Evolutionary conservation across 495 filamentous ascomycete genomes (phyloP).

Genomic region (Xylaria longipes): DNA sequence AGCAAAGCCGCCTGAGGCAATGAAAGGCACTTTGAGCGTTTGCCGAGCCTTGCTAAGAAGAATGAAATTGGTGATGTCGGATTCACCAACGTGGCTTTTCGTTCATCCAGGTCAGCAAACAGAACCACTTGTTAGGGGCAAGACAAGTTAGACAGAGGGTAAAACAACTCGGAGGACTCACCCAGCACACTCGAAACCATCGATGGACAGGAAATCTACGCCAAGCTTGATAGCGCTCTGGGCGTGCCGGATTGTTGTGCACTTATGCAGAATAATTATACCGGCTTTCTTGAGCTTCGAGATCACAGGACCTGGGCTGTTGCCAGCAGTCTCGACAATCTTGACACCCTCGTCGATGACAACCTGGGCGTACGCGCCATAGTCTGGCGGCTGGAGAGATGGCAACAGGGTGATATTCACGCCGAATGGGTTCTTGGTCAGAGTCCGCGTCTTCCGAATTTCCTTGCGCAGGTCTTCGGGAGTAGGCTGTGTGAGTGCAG

Average conservation of each 20-base stretch:
- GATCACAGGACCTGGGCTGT: constrained; percentile 92
- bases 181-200: constrained; percentile 97
- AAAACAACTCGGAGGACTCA: constrained; percentile 51
- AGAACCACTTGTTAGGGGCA: not conserved
- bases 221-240: constrained; percentile 91
- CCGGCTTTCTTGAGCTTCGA: constrained; percentile 81
- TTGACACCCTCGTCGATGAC: constrained; percentile 92
- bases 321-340: constrained; percentile 96
- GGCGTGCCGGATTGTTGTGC: constrained; percentile 94
- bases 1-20: constrained; percentile 93
- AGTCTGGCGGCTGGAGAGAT: constrained; percentile 87
- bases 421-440: constrained; percentile 91
- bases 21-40: constrained; percentile 85
- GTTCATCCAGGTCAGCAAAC: constrained; percentile 24
- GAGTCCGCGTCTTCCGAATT: constrained; percentile 81
- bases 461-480: constrained; percentile 93
- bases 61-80: constrained; percentile 98
- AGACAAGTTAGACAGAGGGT: not conserved
- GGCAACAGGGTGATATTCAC: constrained; percentile 97
- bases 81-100: constrained; percentile 77
- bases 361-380: constrained; percentile 88
- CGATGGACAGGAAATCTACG: constrained; percentile 94
- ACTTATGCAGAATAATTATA: constrained; percentile 90
- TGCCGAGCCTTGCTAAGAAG: constrained; percentile 86
- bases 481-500: constrained; percentile 91